phyloP scores from a whole-genome alignment of 805 yeast genomes.

The Saccharomyces paradoxus region DNA sequence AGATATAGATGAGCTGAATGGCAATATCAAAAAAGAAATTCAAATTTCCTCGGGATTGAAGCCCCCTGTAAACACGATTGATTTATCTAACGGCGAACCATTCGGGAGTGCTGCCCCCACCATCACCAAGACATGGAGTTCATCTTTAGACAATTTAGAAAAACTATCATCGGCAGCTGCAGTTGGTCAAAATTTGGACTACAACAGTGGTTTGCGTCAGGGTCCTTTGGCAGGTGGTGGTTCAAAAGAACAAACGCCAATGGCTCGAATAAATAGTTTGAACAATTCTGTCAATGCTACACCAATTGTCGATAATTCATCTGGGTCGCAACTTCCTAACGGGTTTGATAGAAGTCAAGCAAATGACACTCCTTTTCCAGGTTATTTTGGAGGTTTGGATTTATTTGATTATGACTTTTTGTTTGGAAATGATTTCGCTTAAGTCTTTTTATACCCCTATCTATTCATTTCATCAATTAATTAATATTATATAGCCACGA shows the following conservation, averaged over 20 bases:
- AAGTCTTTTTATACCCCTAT: not conserved
- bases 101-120: not conserved
- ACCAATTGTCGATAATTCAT: not conserved
- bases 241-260: not conserved
- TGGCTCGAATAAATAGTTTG: not conserved
- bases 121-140: not conserved
- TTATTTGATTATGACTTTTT: constrained; percentile 26
- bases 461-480: not conserved
- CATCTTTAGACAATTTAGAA: constrained; percentile 10
- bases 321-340: not conserved
- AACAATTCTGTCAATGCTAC: not conserved
- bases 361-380: constrained; percentile 8
- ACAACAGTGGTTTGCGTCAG: constrained; percentile 1
- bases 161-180: constrained; percentile 15
- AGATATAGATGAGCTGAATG: constrained; percentile 7
- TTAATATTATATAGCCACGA: not conserved
- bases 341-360: not conserved
- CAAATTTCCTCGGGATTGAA: not conserved
- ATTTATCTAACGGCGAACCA: not conserved
- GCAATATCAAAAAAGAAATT: not conserved
- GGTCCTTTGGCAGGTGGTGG: not conserved
- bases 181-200: constrained; percentile 9
- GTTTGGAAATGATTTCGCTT: constrained; percentile 19
- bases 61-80: not conserved
- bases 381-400: constrained; percentile 23